Conservation (phyloP, 1,284 basidiomycete genomes). For the Ustilago cynodontis region DNA sequence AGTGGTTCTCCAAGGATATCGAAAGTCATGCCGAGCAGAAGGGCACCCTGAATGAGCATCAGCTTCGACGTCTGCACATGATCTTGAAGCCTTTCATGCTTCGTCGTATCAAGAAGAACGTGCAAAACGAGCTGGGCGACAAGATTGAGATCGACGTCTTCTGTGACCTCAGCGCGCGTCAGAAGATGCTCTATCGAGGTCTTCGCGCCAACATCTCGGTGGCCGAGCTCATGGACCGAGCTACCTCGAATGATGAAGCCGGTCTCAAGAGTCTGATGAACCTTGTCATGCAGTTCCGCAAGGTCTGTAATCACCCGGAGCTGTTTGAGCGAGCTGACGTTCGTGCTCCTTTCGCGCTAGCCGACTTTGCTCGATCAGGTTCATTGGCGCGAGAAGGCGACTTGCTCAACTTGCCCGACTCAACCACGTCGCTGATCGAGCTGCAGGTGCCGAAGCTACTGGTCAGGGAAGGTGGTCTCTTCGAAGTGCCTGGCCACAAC, state of each 20-base stretch:
- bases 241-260: slow-evolving; percentile 87
- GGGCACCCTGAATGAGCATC: slow-evolving; percentile 89
- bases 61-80: slow-evolving; percentile 95
- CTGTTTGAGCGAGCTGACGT: slow-evolving; percentile 98
- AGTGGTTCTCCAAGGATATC: slow-evolving; percentile 99
- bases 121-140: slow-evolving; percentile 99
- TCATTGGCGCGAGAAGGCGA: slow-evolving; percentile 88
- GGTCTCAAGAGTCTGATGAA: slow-evolving; percentile 96
- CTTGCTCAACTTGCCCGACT: slow-evolving; percentile 81
- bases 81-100: slow-evolving; percentile 99
- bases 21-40: slow-evolving; percentile 88
- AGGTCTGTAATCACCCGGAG: slow-evolving; percentile 99
- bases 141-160: slow-evolving; percentile 99
- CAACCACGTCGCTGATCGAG: slow-evolving; percentile 87
- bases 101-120: slow-evolving; percentile 95
- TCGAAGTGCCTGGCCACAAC: slow-evolving; percentile 78
- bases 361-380: slow-evolving; percentile 83
- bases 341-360: slow-evolving; percentile 89
- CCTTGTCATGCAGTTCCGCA: slow-evolving; percentile 99
- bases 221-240: slow-evolving; percentile 91
- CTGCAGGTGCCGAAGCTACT: slow-evolving; percentile 81
- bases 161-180: slow-evolving; percentile 92
- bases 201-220: slow-evolving; percentile 93
- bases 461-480: slow-evolving; percentile 82
- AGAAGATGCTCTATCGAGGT: slow-evolving; percentile 90